Conservation (phyloP, 1,284 basidiomycete genomes). For the Leccinum ambiguum region DNA sequence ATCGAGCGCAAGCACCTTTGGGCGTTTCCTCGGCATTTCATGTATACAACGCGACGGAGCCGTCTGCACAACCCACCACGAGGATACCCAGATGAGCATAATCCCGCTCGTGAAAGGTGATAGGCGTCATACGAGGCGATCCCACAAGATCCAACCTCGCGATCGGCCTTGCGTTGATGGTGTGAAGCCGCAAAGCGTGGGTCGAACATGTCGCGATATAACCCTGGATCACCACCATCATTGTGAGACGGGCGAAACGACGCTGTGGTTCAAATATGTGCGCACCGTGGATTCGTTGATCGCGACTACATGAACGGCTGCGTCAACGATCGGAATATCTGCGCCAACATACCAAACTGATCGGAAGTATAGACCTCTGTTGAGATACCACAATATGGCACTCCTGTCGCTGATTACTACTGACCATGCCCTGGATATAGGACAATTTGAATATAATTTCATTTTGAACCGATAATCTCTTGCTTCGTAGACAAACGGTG, state of each 20-base stretch:
- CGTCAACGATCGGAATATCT: slow-evolving; percentile 30
- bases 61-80: slow-evolving; percentile 67
- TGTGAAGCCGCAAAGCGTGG: slow-evolving; percentile 70
- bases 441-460: slow-evolving; percentile 34
- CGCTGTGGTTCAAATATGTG: neutral
- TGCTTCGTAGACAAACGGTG: slow-evolving; percentile 20
- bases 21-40: slow-evolving; percentile 74
- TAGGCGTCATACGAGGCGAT: slow-evolving; percentile 54
- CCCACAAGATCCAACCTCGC: slow-evolving; percentile 60
- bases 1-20: slow-evolving; percentile 57
- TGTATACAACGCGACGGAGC: slow-evolving; percentile 65
- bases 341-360: slow-evolving; percentile 68
- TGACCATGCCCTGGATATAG: slow-evolving; percentile 85
- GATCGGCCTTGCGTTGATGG: slow-evolving; percentile 78
- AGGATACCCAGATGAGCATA: slow-evolving; percentile 69
- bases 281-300: slow-evolving; percentile 84
- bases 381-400: slow-evolving; percentile 90
- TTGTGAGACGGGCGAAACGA: slow-evolving; percentile 1
- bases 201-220: slow-evolving; percentile 81
- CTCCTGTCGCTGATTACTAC: slow-evolving; percentile 84
- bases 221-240: slow-evolving; percentile 47
- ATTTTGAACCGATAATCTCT: no score
- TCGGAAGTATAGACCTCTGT: slow-evolving; percentile 74
- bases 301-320: slow-evolving; percentile 66
- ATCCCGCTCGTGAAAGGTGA: slow-evolving; percentile 83